Evolutionary conservation across 2,329 filamentous ascomycete species (phyloP), one percentile per base, ranked within the genome.

Genomic region (Penicillium vulpinum): DNA sequence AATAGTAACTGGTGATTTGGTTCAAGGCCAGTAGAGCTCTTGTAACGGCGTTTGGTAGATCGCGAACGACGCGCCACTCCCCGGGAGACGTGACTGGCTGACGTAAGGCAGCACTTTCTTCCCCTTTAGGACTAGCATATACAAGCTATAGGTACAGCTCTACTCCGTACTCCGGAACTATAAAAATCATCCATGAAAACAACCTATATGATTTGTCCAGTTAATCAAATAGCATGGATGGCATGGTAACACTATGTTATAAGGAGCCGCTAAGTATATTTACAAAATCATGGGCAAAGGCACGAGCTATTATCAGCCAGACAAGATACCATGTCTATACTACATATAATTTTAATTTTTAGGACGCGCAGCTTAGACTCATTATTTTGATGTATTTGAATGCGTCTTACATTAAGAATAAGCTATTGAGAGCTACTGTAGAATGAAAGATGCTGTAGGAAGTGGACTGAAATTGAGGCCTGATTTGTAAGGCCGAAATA

Each of bases 31-130:
- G 24, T 26, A n/a, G 38, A 41, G 52, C 45, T 50, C 24, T 33
- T 41, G 48, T 41, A 18, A 21, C 48, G 35, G 28, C 43, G 10
- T 21, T 50, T 26, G 47, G 26, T 48, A 24, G 49, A 18, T 45
- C 49, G 49, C 49, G 48, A 44, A 50, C 29, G 56, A 62, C 61
- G 61, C 62, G 63, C 54, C 49, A 47, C 51, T 41, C 36, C 41
- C 46, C 44, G 55, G 58, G 62, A 63, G 67, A 69, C 70, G 68
- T 70, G 70, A 71, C 43, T 26, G 26, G 49, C 43, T 54, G 51
- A 54, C 35, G 15, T 54, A 54, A 54, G 24, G n/a, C 28, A 18
- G 49, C 43, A 54, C 51, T 54, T 57, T 58, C 49, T 58, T 47
- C 65, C 58, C 2, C n/a, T 63, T 67, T 40, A 52, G 65, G 62